Base-by-base conservation (phyloP, 192 early-diverging fungal species). In the Phlyctochytrium arcticum region DNA sequence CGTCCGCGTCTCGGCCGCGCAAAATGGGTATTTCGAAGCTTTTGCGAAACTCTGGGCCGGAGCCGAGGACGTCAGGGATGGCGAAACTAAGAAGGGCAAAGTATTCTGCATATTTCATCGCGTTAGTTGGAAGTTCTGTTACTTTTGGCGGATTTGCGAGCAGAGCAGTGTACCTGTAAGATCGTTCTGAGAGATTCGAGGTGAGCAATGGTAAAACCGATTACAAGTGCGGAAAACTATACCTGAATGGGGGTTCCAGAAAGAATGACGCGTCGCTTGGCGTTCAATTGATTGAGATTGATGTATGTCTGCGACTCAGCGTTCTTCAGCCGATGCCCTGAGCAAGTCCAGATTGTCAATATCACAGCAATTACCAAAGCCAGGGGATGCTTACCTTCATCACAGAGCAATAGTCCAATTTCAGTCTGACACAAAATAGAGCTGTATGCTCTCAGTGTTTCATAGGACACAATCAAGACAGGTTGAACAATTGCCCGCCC, bases 381-480 rank as follows among this genome's bases (percentile, higher is more conserved):
- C 6, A 48, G 35, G 24, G 21, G 9, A 6, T n/a, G 59, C 32
- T 8, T 23, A 79, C 77, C 97, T 75, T 99, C 97, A 66, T 99
- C 97, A 60, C 97, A 99, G 19, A 99, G 66, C 49, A 99, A 74
- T 33, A 99, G 58, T 12, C 97, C 97, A 56, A 98, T 89, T 26
- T 92, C 90, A 3, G 88, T 82, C 8, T 89, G 86, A 4, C 79
- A 68, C 6, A 99, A 69, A n/a, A 89, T 80, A 7, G 78, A 73
- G 3, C 88, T 84, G 64, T 98, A 90, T 3, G 84, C 78, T 33
- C 97, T 87, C 54, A 99, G 73, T 24, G 91, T 91, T 77, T 99
- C 97, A 63, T 99, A 99, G 3, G 95, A 98, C 48, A 99, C 94
- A 36, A 99, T 99, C 26, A 99, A 70, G 5, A 99, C 95, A 80